These are phyloP conservation scores for Hymenoscyphus infarciens DNA, from an alignment of 2,329 filamentous ascomycete species.

Conservation along the genomic window DNA sequence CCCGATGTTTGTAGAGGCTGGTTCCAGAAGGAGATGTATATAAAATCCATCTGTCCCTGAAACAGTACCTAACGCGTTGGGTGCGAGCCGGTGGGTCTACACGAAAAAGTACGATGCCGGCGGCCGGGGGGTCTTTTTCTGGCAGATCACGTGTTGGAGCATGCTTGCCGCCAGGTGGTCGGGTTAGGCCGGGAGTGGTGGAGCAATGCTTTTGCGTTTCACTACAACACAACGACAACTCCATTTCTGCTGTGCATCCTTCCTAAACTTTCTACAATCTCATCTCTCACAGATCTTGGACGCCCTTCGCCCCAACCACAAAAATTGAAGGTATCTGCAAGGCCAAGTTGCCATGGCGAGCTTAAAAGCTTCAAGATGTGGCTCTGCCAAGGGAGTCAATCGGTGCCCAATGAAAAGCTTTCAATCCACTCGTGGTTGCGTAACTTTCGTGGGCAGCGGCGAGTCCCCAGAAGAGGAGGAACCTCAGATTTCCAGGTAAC, in stretches of 20 bases:
- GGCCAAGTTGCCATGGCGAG: no score
- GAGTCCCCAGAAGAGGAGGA: no score
- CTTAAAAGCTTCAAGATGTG: not conserved
- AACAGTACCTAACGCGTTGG: not conserved
- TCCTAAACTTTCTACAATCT: not conserved
- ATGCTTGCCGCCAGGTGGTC: no score
- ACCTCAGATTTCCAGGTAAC: not conserved
- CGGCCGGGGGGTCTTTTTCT: not conserved
- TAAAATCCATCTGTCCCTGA: not conserved
- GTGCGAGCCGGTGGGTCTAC: not conserved
- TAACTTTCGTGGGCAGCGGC: not conserved
- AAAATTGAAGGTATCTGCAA: no score
- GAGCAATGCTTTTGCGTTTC: not conserved
- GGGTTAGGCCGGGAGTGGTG: not conserved
- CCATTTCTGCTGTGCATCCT: not conserved
- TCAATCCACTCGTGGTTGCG: not conserved
- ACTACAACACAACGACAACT: not conserved
- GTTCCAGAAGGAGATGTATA: not conserved
- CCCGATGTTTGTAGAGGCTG: not conserved
- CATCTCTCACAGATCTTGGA: not conserved
- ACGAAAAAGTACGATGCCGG: not conserved
- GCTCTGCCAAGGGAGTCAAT: not conserved
- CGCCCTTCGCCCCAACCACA: not conserved
- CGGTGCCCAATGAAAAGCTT: not conserved
- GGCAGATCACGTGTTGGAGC: not conserved